Conservation (phyloP, 345 rosid species). For the Dipteronia dyeriana region DNA sequence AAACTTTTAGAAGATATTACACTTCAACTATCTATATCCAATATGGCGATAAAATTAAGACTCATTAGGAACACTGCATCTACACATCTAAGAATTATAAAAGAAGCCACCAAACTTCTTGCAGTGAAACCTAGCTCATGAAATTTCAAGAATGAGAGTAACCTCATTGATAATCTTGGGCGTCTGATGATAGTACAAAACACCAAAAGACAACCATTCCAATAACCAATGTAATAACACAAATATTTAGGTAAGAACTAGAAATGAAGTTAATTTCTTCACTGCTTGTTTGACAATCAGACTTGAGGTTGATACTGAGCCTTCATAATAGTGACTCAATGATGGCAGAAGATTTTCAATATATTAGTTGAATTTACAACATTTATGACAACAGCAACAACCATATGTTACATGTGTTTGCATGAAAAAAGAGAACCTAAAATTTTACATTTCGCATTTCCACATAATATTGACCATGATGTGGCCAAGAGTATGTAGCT, state of each 20-base stretch:
- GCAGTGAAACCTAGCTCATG: constrained; percentile 1
- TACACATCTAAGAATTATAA: neutral
- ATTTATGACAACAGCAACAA: neutral
- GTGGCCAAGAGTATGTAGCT: neutral
- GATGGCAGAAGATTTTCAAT: neutral
- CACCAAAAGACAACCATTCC: neutral
- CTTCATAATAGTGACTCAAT: neutral
- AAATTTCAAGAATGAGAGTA: constrained; percentile 2
- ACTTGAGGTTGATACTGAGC: neutral
- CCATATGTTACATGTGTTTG: neutral
- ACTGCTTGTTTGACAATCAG: neutral
- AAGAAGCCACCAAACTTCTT: neutral
- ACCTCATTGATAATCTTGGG: neutral
- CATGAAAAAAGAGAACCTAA: neutral
- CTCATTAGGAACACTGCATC: neutral
- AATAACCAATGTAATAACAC: neutral
- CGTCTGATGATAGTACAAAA: neutral
- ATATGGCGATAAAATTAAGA: neutral
- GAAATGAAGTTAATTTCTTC: neutral
- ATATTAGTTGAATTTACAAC: neutral
- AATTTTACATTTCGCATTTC: neutral
- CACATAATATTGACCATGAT: neutral
- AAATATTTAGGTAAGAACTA: neutral
- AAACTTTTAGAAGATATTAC: neutral
- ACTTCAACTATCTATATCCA: neutral